phyloP scores from a whole-genome alignment of 352 stramenopile genomes.

The Phytophthora europaea region DNA sequence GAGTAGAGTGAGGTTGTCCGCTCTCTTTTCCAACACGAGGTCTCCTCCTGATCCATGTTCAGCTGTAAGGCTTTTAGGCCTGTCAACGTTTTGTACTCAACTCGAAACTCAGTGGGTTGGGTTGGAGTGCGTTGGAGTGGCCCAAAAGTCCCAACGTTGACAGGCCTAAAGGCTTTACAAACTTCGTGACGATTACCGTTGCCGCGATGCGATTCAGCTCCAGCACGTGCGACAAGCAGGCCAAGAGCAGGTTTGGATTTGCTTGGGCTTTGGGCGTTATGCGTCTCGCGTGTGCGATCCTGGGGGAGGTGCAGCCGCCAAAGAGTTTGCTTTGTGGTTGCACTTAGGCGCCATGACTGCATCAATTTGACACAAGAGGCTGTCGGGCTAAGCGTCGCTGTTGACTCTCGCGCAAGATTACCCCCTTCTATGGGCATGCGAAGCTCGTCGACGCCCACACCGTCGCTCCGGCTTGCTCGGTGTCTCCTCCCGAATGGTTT shows the following conservation, averaged over 20 bases:
- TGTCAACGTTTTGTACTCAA: no score
- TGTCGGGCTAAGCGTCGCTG: slow-evolving; percentile 8
- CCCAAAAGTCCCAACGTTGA: no score
- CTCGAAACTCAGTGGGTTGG: no score
- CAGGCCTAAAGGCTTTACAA: no score
- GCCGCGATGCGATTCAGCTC: slow-evolving; percentile 14
- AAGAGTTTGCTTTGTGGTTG: slow-evolving; percentile 23
- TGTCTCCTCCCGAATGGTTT: slow-evolving; percentile 7
- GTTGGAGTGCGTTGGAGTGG: no score
- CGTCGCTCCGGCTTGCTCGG: slow-evolving; percentile 26
- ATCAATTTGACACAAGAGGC: slow-evolving; percentile 15
- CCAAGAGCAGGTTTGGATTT: slow-evolving; percentile 19
- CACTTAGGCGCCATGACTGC: slow-evolving; percentile 12
- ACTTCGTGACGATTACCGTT: not conserved
- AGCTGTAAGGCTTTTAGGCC: not conserved
- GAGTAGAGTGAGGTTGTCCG: not conserved
- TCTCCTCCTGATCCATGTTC: not conserved
- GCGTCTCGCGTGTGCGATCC: slow-evolving; percentile 1
- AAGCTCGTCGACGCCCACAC: slow-evolving; percentile 11
- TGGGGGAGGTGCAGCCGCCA: slow-evolving; percentile 11
- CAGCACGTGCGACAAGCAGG: slow-evolving; percentile 10
- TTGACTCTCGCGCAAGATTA: slow-evolving; percentile 21
- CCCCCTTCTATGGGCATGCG: slow-evolving; percentile 33
- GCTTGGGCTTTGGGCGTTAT: not conserved
- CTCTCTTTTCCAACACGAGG: slow-evolving; percentile 4